Evolutionary conservation across 1,284 basidiomycete genomes (phyloP), one percentile per base, ranked within the genome.

Genomic region (Sanguinoderma infundibulare): DNA sequence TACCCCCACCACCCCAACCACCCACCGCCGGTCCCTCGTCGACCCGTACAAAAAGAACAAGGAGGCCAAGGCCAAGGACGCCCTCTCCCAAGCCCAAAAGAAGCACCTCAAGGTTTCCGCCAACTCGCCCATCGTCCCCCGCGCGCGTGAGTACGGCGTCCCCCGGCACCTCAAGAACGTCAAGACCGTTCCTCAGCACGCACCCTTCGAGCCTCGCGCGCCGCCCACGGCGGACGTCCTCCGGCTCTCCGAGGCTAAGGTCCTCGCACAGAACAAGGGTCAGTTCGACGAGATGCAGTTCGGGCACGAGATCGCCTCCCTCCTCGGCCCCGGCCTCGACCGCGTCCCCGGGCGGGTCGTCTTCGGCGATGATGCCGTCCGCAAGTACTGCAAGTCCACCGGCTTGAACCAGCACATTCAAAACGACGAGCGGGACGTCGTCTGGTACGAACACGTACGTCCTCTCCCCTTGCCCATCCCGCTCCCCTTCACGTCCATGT

Each of bases 81-180:
- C 20, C 32, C n/a, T 22, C 47, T 12, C 47, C 7, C 47, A 17
- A 15, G 30, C 49, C 24, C 42, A 46, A 15, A 35, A 34, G 32
- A 51, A 35, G 49, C 49, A 32, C 30, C 49, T 51, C 32, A 51
- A 51, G 49, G 2, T 20, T 5, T 51, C 49, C 20, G 30, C 30
- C 32, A 32, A 32, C 30, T 51, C 49, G 8, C 49, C 49, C 32
- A 35, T 22, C 49, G 49, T 51, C 32, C 49, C 49, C 1, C 49
- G 49, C 32, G 49, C 49, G n/a, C 49, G 49, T 15, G 49, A 51
- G 32, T 51, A 51, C 32, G 30, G 49, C 34, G 49, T 51, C 32
- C 49, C 49, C 20, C 49, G 49, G 49, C 49, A 51, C 49, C 49
- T 51, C 49, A 51, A 51, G 49, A 51, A 51, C 30, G 49, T 51